phyloP scores from a whole-genome alignment of 208 protist genomes.

The Entamoeba dispar region DNA sequence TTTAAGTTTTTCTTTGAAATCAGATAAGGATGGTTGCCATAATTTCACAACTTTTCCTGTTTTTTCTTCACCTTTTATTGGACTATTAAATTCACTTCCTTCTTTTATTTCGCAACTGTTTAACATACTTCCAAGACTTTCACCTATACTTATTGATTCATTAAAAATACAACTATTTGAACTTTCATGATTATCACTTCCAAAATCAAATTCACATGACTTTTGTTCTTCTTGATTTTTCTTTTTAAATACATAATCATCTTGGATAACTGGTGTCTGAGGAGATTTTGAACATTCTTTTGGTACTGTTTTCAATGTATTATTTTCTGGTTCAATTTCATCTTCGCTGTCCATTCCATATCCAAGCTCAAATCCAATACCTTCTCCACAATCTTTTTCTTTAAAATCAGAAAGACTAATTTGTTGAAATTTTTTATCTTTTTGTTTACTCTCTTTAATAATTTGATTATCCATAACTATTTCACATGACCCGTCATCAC shows the following conservation, averaged over 20 bases:
- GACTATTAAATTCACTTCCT: background rate
- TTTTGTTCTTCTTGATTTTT: background rate
- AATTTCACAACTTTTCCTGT: background rate
- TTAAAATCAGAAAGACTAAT: background rate
- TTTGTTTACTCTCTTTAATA: background rate
- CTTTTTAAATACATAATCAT: too few species aligned
- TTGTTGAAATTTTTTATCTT: background rate
- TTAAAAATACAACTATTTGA: background rate
- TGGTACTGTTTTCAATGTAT: background rate
- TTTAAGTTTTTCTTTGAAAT: background rate
- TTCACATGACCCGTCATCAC: background rate
- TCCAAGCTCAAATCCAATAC: background rate
- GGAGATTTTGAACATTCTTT: background rate
- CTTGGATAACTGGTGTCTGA: background rate
- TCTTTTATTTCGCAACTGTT: background rate
- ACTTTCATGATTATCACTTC: background rate
- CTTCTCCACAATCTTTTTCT: background rate
- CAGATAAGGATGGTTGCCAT: background rate
- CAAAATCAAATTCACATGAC: background rate
- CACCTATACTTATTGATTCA: background rate
- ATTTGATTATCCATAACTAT: background rate
- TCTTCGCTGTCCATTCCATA: background rate
- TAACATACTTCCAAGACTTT: background rate
- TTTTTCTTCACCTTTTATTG: background rate
- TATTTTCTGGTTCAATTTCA: background rate